Base-by-base conservation (phyloP, 2,329 filamentous ascomycete species). In the Teratosphaeria nubilosa region DNA sequence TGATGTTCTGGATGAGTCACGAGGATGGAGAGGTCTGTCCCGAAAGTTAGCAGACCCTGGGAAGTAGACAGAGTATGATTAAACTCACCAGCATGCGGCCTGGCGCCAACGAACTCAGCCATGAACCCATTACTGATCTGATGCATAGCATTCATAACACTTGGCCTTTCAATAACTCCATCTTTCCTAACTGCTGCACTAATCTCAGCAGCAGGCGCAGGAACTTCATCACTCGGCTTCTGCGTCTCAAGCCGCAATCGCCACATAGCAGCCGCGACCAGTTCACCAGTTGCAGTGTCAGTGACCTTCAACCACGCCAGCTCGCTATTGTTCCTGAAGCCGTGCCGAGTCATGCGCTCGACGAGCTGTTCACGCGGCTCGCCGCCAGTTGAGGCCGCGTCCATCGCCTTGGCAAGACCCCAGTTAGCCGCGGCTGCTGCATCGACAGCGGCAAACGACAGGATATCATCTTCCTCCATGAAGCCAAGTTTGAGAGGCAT, bases 1-100 rank as follows among this genome's bases (percentile, higher is more conserved):
- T 73, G 73, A n/a, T 76, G 68, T 2, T 70, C 63, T 0, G 75
- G 75, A 59, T 72, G 68, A 24, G 73, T 76, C 10, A 63, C 59
- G 24, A 73, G 61, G 25, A 69, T 62, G 13, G 56, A 34, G 9
- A 69, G 63, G 27, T 65, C 67, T 68, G 54, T n/a, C 3, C 22
- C 30, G 27, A 22, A 20, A 11, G 27, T 53, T 6, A 30, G 51
- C 25, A 51, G n/a, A 51, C 11, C 9, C 25, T 53, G 5, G 34
- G 31, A 41, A 11, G 10, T 16, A 20, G 32, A 7, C 24, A 41
- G 6, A 20, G 11, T 20, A 24, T 16, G 22, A 41, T 6, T 7
- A 11, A 31, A 54, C 51, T 50, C 57, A 66, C 66, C 56, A 11
- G 62, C 63, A 58, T 65, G 58, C 13, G 60, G 58, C 53, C 55